phyloP scores from a whole-genome alignment of 805 yeast species.

The Starmera dryadoides region DNA sequence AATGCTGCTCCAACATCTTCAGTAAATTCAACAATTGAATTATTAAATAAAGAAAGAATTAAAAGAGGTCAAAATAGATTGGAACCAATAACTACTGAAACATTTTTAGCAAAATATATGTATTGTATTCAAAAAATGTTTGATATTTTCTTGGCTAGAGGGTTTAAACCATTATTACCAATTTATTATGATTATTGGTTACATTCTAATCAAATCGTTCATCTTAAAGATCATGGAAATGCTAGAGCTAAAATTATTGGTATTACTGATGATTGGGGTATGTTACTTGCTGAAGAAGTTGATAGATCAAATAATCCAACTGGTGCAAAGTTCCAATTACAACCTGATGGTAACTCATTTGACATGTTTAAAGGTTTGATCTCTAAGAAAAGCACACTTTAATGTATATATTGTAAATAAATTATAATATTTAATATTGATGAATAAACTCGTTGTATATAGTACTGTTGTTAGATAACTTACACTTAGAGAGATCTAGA shows the following conservation, averaged over 20 bases:
- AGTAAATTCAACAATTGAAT: conserved; percentile 58
- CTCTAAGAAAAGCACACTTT: conserved; percentile 37
- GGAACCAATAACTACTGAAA: conserved; percentile 30
- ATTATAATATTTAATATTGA: too few relatives aligned
- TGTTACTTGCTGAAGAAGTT: conserved; percentile 68
- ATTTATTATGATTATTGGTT: conserved; percentile 83
- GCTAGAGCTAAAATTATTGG: conserved; percentile 65
- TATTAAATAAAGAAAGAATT: conserved; percentile 47
- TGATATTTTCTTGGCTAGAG: conserved; percentile 48
- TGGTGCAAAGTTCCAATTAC: conserved; percentile 59
- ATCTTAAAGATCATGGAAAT: conserved; percentile 46
- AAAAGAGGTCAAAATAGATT: conserved; percentile 26
- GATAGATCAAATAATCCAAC: conserved; percentile 37
- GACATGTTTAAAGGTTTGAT: conserved; percentile 90
- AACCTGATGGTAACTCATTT: conserved; percentile 97
- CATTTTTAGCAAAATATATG: conserved; percentile 61
- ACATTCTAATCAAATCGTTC: conserved; percentile 69
- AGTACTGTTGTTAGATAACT: too few relatives aligned
- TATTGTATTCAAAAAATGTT: conserved; percentile 58
- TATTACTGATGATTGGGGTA: conserved; percentile 78
- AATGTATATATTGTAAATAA: too few relatives aligned
- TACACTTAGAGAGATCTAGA: too few relatives aligned
- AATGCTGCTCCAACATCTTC: conserved; percentile 93
- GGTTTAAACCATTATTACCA: conserved; percentile 59
- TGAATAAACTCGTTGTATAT: too few relatives aligned